Evolutionary conservation across 768 basidiomycete species (phyloP).

Genomic region (Chalciporus sphaerocephalus): DNA sequence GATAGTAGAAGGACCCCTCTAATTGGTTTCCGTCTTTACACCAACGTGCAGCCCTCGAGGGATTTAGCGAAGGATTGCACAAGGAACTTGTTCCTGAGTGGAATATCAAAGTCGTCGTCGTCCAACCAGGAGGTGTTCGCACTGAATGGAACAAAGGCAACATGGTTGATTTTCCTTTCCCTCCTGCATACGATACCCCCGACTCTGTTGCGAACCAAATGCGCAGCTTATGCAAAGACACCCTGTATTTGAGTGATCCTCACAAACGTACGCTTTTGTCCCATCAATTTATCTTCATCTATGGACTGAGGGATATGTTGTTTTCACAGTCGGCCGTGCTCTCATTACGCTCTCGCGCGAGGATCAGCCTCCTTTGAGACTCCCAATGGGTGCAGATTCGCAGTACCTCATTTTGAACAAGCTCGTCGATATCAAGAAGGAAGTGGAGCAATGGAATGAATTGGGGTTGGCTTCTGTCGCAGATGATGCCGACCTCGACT

Average conservation of each 20-base stretch:
- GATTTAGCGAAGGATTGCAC: slow-evolving; percentile 22
- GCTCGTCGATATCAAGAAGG: slow-evolving; percentile 15
- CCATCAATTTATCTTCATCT: not conserved
- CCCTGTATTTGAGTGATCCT: not conserved
- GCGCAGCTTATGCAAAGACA: slow-evolving; percentile 5
- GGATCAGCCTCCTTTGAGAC: slow-evolving; percentile 18
- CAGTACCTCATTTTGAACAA: slow-evolving; percentile 16
- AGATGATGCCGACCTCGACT: slow-evolving; percentile 17
- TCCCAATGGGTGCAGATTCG: slow-evolving; percentile 19
- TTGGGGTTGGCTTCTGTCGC: slow-evolving; percentile 17
- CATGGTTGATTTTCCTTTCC: slow-evolving; percentile 14
- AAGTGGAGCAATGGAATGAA: slow-evolving; percentile 11
- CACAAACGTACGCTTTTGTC: slow-evolving; percentile 9
- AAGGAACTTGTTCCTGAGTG: slow-evolving; percentile 23
- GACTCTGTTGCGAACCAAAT: slow-evolving; percentile 15
- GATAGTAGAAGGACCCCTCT: too few relatives aligned
- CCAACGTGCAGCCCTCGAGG: slow-evolving; percentile 20
- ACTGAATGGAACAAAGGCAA: slow-evolving; percentile 20
- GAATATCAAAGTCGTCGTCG: slow-evolving; percentile 25
- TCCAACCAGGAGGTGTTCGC: slow-evolving; percentile 20
- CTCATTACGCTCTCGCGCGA: slow-evolving; percentile 17
- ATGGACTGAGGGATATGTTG: not conserved
- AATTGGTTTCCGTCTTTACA: not conserved
- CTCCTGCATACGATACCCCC: slow-evolving; percentile 13
- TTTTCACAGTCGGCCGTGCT: slow-evolving; percentile 13